These are phyloP conservation scores for Suillus discolor DNA, from an alignment of 768 basidiomycete genomes.

Conservation along the genomic window DNA sequence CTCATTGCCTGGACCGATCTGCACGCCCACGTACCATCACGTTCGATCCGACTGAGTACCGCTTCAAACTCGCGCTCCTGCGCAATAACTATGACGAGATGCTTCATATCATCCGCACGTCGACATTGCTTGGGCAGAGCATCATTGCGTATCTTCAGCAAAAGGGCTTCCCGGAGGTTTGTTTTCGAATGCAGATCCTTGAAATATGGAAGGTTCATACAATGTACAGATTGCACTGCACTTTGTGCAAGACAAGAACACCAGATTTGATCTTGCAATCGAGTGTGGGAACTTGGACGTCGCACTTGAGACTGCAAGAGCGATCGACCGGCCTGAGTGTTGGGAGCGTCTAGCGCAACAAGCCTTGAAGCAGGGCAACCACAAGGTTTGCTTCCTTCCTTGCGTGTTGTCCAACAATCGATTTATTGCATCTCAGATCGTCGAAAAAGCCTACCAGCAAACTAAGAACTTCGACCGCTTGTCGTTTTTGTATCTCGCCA, in stretches of 20 bases:
- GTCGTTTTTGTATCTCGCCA: constrained; percentile 95
- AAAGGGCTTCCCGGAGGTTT: constrained; percentile 97
- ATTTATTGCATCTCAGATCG: constrained; percentile 56
- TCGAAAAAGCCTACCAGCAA: constrained; percentile 97
- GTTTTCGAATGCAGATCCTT: constrained; percentile 8
- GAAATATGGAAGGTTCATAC: background rate
- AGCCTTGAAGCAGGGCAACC: constrained; percentile 96
- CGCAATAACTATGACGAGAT: constrained; percentile 97
- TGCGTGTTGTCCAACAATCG: constrained; percentile 6
- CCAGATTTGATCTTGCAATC: constrained; percentile 94
- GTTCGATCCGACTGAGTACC: constrained; percentile 98
- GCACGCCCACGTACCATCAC: constrained; percentile 94
- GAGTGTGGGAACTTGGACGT: constrained; percentile 98
- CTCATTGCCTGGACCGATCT: constrained; percentile 94
- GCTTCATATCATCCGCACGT: constrained; percentile 93
- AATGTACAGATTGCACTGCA: constrained; percentile 84
- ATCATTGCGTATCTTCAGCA: constrained; percentile 98
- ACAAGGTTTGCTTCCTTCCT: constrained; percentile 60
- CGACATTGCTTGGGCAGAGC: constrained; percentile 94
- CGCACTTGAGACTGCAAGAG: constrained; percentile 89
- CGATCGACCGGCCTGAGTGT: constrained; percentile 86
- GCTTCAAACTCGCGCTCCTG: constrained; percentile 95
- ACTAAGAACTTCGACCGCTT: constrained; percentile 97
- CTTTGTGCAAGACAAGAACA: constrained; percentile 98
- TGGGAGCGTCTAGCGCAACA: constrained; percentile 95